Base-by-base conservation (phyloP, 495 filamentous ascomycete species). In the Pyronema domesticum region DNA sequence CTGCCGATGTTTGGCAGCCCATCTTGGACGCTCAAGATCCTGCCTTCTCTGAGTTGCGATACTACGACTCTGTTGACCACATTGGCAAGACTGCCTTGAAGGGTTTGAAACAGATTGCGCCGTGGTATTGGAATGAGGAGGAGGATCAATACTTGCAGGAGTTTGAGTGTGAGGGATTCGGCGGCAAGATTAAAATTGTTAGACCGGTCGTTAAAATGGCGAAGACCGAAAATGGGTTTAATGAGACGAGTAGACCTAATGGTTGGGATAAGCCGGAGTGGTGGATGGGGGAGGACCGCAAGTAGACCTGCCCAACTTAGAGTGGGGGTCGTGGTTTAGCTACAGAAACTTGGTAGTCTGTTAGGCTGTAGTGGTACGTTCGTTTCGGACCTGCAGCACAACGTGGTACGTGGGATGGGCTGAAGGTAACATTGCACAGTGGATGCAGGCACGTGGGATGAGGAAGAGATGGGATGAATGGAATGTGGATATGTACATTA, bases 41-140 rank as follows among this genome's bases (percentile, higher is more conserved):
- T 0, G 76, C 75, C 5, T 83, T 85, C 66, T 80, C 84, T 58
- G 68, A 70, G 36, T 66, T 89, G 55, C 70, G 80, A 17, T 81
- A 87, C 63, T 72, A 71, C 48, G 80, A 85, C 63, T 82, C 78
- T 46, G 83, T 86, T 1, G 82, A 87, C 59, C 78, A 81, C 47
- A 78, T 87, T 42, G 79, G 80, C 23, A 75, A 73, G 46, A 72
- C 77, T 18, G 82, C 83, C 23, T 64, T 86, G 62, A 72, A 68
- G 56, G 77, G 76, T 23, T 76, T 86, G 74, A 75, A 73, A 58
- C 59, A 66, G 37, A 66, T 68, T 6, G 71, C 72, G 56, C 74
- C 76, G 39, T 69, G 73, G 44, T 62, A 80, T 9, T 79, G 79
- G 57, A 60, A 66, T 44, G 65, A 71, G 37, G 48, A 61, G 46